Conservation (phyloP, 495 filamentous ascomycete genomes). For the Corynascus novoguineensis region DNA sequence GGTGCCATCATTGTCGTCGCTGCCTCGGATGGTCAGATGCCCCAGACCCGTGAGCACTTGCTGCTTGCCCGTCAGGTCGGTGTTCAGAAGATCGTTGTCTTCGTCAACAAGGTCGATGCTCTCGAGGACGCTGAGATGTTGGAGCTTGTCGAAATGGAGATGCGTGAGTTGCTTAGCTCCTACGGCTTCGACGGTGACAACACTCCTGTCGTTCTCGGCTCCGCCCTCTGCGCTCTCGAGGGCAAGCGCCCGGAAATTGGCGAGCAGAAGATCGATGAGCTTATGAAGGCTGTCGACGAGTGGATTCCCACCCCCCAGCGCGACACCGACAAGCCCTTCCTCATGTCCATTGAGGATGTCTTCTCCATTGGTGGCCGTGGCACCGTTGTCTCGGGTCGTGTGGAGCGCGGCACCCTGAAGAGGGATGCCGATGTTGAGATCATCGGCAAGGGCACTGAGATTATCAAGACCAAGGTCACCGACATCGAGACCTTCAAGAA, state of each 20-base stretch:
- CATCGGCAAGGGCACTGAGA: constrained; percentile 66
- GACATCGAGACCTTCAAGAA: constrained; percentile 99
- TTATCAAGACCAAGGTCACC: constrained; percentile 97
- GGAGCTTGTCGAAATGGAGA: constrained; percentile 99
- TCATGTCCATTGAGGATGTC: constrained; percentile 97
- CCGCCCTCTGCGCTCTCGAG: constrained; percentile 93
- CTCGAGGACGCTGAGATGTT: constrained; percentile 98
- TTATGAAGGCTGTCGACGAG: constrained; percentile 82
- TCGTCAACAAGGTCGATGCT: constrained; percentile 98
- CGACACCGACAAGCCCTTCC: constrained; percentile 91
- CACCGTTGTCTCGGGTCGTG: constrained; percentile 93
- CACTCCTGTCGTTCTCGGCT: constrained; percentile 93
- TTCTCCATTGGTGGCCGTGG: constrained; percentile 98
- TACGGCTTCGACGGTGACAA: constrained; percentile 98
- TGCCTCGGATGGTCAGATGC: constrained; percentile 98
- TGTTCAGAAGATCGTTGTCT: constrained; percentile 95
- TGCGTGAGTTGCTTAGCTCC: constrained; percentile 86
- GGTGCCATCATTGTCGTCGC: constrained; percentile 98
- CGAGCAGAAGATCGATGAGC: constrained; percentile 73
- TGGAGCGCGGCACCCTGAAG: constrained; percentile 91
- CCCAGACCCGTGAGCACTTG: constrained; percentile 97
- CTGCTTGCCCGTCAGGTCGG: constrained; percentile 96
- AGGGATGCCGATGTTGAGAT: constrained; percentile 90
- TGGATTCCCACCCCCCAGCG: constrained; percentile 96
- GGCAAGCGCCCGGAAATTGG: constrained; percentile 82